Base-by-base conservation (phyloP, 2,329 filamentous ascomycete species). In the Alternaria consortialis region DNA sequence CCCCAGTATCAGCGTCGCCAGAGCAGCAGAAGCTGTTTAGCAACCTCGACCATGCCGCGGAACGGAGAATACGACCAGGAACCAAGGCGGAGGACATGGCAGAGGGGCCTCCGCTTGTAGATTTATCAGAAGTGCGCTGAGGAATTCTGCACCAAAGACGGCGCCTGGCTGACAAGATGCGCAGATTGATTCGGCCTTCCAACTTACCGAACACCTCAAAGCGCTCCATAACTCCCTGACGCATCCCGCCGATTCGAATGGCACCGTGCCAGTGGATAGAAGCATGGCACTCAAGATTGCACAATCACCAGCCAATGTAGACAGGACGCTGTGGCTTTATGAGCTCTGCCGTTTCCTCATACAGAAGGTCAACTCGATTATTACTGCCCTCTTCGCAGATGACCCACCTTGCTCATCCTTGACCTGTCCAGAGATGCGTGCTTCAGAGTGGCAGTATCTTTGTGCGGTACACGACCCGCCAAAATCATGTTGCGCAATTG, bases 361-460 rank as follows among this genome's bases (percentile, higher is more conserved):
- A 54, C 91, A 94, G 68, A 94, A 97, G 80, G 94, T 93, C 77
- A 99, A 99, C 82, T 89, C 90, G 65, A 87, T 99, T 57, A 92
- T 98, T 68, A 89, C 97, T 60, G 93, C 92, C 65, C 94, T 99
- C 74, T 93, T 99, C 72, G 92, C 93, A 76, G 95, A 98, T 80
- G 86, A 85, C 43, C 94, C 94, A 7, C 90, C 94, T 3, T 99
- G 95, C 82, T 97, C 93, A 61, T 87, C 91, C 13, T 85, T 86
- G 65, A 97, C 95, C 1, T 99, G 95, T 74, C 93, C 94, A 32
- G 95, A 99, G 81, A 99, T 99, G 95, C 93, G 95, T 75, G 95
- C 95, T 2, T 95, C 92, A 31, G 94, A 99, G 83, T 99, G 95
- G 95, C 95, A 99, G 81, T 99, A 98, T 75, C 88, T 99, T 48